These are phyloP conservation scores for Entonaema liquescens DNA, from an alignment of 495 filamentous ascomycete species.

Conservation along the genomic window DNA sequence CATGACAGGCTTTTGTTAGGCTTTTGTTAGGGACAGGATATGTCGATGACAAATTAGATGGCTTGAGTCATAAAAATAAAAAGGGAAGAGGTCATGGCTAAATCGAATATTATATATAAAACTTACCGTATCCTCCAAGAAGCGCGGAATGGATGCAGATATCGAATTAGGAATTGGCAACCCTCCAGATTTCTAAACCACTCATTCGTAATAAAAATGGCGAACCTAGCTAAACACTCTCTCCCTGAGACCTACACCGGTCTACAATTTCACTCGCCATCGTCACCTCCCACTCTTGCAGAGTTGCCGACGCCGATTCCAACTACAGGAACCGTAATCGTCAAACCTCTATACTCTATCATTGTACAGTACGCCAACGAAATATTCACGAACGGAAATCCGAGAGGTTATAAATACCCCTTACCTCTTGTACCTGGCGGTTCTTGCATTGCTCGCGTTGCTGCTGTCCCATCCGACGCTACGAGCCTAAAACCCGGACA, in stretches of 20 bases:
- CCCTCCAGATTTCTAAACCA: background rate
- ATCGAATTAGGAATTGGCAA: background rate
- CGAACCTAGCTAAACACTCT: conserved; percentile 6
- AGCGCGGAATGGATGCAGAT: background rate
- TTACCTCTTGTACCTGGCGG: conserved; percentile 39
- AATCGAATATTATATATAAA: background rate
- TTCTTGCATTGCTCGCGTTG: conserved; percentile 54
- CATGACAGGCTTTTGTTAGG: background rate
- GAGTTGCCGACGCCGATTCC: conserved; percentile 33
- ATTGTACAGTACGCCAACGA: conserved; percentile 39
- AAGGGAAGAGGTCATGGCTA: background rate
- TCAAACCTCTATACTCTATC: conserved; percentile 38
- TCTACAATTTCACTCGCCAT: conserved; percentile 40
- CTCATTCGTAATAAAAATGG: conserved; percentile 20
- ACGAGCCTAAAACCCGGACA: conserved; percentile 52
- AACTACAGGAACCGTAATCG: conserved; percentile 33
- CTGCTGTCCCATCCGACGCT: conserved; percentile 56
- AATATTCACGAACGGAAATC: conserved; percentile 42
- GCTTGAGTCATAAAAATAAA: background rate
- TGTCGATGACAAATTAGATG: conserved; percentile 1
- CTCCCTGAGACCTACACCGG: conserved; percentile 37
- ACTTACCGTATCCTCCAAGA: background rate
- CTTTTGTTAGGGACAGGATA: no score
- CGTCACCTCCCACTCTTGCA: conserved; percentile 30
- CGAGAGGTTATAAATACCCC: conserved; percentile 41